Evolutionary conservation across 202 grass and related monocot genomes (phyloP), one percentile per base, ranked within the genome.

Genomic region (Bolboschoenoplectus hybrid): DNA sequence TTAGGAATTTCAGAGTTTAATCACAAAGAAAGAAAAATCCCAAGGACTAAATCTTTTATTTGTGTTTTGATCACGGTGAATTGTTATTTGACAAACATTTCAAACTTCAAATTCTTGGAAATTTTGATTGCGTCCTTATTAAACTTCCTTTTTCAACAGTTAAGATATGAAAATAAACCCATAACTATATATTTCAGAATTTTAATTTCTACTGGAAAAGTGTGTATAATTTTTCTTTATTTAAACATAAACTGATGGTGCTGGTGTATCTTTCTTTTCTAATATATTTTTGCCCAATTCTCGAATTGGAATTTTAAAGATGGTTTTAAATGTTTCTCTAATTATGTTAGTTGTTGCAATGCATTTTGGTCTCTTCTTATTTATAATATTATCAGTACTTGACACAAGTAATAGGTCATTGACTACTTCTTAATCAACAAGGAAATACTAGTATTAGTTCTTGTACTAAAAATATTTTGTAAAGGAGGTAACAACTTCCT

Each of bases 51-150:
- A 39, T 17, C 20, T 56, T 78, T 7, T 57, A 38, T 55, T 2
- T 57, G 32, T 56, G 50, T 71, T 9, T 16, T 26, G 14, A 26
- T 49, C 16, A 20, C 17, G 3, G 17, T 73, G 1, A 47, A 49
- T 73, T 49, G n/a, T 73, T 45, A 71, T 70, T 40, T 45, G 67
- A 44, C 40, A n/a, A 45, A 70, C 16, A 71, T 9, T 71, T 71
- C 8, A 9, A 47, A 7, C 68, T 47, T 72, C 36, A 32, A 74
- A 58, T 79, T 34, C 32, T 57, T n/a, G 12, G 0, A 53, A 76
- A 76, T 52, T 73, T 44, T 5, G n/a, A 76, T 35, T 6, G 11
- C 9, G 46, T 76, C 9, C 72, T 76, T 35, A 26, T 53, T 35
- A 36, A 14, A 53, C 53, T 76, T 35, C 44, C 47, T 6, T 53